Evolutionary conservation across 176 grass and related monocot genomes (phyloP).

Genomic region (Hsuehochloa calcarea): DNA sequence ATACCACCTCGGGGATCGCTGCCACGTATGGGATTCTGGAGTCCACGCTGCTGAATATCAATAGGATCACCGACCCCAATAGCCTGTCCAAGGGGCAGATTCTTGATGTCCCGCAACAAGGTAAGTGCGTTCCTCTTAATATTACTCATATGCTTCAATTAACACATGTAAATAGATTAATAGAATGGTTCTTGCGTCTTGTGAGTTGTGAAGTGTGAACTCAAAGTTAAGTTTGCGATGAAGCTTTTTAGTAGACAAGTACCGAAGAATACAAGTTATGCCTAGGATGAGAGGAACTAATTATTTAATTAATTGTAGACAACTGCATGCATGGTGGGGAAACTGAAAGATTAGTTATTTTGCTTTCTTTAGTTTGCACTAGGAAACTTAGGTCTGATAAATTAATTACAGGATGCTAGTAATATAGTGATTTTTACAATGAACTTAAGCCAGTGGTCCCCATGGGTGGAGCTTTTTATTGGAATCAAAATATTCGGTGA

Average conservation of each 20-base stretch:
- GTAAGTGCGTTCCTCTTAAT: conserved; percentile 12
- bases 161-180: neutral
- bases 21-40: conserved; percentile 40
- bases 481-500: neutral
- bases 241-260: neutral
- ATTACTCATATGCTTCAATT: neutral
- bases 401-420: neutral
- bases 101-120: conserved; percentile 74
- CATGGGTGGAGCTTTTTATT: neutral
- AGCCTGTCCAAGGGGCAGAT: conserved; percentile 21
- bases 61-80: conserved; percentile 47
- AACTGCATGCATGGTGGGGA: neutral
- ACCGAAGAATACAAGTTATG: neutral
- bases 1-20: conserved; percentile 40
- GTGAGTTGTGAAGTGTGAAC: conserved; percentile 7
- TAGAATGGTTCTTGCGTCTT: neutral
- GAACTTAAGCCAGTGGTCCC: conserved; percentile 12
- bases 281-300: neutral
- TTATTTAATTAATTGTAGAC: neutral
- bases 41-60: conserved; percentile 45
- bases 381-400: neutral
- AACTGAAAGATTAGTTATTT: neutral
- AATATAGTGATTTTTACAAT: conserved; percentile 13
- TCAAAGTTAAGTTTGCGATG: neutral
- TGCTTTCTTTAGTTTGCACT: neutral